These are phyloP conservation scores for Aspergillus floridensis DNA, from an alignment of 2,329 filamentous ascomycete genomes.

Conservation along the genomic window DNA sequence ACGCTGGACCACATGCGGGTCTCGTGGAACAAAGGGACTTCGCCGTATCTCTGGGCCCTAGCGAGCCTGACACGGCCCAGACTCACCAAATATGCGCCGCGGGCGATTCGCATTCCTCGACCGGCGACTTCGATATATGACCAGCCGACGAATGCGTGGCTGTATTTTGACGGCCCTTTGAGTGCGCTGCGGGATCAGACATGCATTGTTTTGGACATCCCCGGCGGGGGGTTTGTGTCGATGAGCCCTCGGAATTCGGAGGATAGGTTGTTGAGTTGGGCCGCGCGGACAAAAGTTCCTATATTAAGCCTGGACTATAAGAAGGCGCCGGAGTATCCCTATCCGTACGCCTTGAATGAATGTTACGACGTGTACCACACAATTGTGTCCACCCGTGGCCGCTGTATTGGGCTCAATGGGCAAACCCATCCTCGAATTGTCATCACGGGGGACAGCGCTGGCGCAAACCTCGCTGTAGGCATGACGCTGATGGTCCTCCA, in stretches of 20 bases:
- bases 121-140: slow-evolving; percentile 77
- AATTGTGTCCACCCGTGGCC: slow-evolving; percentile 68
- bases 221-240: slow-evolving; percentile 91
- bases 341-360: slow-evolving; percentile 81
- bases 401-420: slow-evolving; percentile 72
- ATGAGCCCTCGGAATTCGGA: slow-evolving; percentile 96
- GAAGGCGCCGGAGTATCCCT: slow-evolving; percentile 81
- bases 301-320: slow-evolving; percentile 88
- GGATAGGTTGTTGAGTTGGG: slow-evolving; percentile 91
- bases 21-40: slow-evolving; percentile 92
- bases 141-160: slow-evolving; percentile 79
- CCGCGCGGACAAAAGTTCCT: slow-evolving; percentile 81
- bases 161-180: slow-evolving; percentile 90
- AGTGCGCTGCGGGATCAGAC: slow-evolving; percentile 72
- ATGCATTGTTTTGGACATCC: slow-evolving; percentile 81
- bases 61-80: slow-evolving; percentile 72
- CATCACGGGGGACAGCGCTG: slow-evolving; percentile 76
- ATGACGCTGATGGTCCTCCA: slow-evolving; percentile 88
- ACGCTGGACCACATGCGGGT: slow-evolving; percentile 90
- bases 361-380: slow-evolving; percentile 82
- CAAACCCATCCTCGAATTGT: slow-evolving; percentile 64
- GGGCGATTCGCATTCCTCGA: slow-evolving; percentile 78
- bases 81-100: slow-evolving; percentile 75
- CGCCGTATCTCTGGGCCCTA: slow-evolving; percentile 75
- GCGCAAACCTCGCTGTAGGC: slow-evolving; percentile 75